These are phyloP conservation scores for Saraca asoca DNA, from an alignment of 331 rosid genomes.

Conservation along the genomic window DNA sequence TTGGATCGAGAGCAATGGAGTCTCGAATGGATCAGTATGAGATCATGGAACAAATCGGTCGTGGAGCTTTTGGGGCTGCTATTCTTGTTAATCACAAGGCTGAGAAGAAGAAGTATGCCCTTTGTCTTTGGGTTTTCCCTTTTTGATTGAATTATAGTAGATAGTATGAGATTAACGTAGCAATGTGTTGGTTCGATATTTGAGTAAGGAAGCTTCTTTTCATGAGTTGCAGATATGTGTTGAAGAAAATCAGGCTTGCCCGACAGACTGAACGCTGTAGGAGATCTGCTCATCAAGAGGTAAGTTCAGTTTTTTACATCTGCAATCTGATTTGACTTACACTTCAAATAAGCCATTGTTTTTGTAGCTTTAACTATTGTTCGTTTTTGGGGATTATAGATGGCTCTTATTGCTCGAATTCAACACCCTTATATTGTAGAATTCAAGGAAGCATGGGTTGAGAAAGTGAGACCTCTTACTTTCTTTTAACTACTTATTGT, in stretches of 20 bases:
- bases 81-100: conserved; percentile 89
- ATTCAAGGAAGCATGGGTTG: conserved; percentile 99
- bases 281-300: conserved; percentile 99
- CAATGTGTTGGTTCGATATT: conserved; percentile 23
- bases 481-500: neutral
- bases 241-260: conserved; percentile 99
- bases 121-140: neutral
- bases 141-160: conserved; percentile 5
- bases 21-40: conserved; percentile 99
- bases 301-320: conserved; percentile 28
- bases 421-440: conserved; percentile 93
- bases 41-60: conserved; percentile 99
- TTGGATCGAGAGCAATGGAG: conserved; percentile 57
- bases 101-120: conserved; percentile 80
- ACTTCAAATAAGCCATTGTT: conserved; percentile 10
- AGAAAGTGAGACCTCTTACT: conserved; percentile 64
- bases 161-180: neutral
- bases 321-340: conserved; percentile 28
- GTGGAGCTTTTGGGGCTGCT: conserved; percentile 99
- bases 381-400: conserved; percentile 49
- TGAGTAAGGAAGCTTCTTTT: conserved; percentile 35
- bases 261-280: conserved; percentile 96
- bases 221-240: conserved; percentile 75
- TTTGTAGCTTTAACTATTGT: conserved; percentile 29
- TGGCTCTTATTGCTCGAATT: conserved; percentile 97